phyloP scores from a whole-genome alignment of 2,329 filamentous ascomycete species.

The Talaromyces sp. region DNA sequence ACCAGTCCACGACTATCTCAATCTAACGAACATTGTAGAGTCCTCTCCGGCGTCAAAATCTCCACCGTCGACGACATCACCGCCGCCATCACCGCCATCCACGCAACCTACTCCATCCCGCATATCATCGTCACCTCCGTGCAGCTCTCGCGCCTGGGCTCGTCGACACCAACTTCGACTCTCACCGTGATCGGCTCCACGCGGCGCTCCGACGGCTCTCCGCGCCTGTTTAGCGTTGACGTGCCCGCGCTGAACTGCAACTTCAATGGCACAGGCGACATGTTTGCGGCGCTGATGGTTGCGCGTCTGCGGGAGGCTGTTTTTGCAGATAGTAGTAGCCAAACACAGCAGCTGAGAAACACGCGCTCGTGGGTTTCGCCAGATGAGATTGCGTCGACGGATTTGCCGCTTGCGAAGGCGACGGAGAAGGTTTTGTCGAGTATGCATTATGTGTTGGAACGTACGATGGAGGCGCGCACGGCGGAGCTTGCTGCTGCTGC shows the following conservation, averaged over 20 bases:
- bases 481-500: constrained; percentile 49
- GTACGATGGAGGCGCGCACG: constrained; percentile 61
- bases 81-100: constrained; percentile 68
- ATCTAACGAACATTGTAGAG: constrained; percentile 44
- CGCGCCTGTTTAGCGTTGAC: constrained; percentile 82
- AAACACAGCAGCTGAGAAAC: constrained; percentile 40
- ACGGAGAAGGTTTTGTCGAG: constrained; percentile 82
- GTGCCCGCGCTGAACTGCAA: constrained; percentile 86
- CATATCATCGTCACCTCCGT: constrained; percentile 93
- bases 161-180: constrained; percentile 33
- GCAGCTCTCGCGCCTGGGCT: constrained; percentile 51
- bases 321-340: constrained; percentile 27
- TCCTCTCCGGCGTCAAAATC: constrained; percentile 80
- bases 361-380: constrained; percentile 67
- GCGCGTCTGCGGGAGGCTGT: constrained; percentile 83
- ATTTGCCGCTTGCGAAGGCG: constrained; percentile 77
- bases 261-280: constrained; percentile 95
- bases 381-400: constrained; percentile 61
- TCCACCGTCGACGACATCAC: constrained; percentile 66
- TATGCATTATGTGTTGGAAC: constrained; percentile 79
- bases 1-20: too few relatives aligned
- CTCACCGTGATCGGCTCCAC: constrained; percentile 75
- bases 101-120: constrained; percentile 68
- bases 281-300: constrained; percentile 91
- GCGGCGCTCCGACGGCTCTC: constrained; percentile 54